A percentile compares a stretch with the other conserved stretches of the same genome.
Conservation (phyloP, 805 yeast species). For the Candida insectorum region DNA sequence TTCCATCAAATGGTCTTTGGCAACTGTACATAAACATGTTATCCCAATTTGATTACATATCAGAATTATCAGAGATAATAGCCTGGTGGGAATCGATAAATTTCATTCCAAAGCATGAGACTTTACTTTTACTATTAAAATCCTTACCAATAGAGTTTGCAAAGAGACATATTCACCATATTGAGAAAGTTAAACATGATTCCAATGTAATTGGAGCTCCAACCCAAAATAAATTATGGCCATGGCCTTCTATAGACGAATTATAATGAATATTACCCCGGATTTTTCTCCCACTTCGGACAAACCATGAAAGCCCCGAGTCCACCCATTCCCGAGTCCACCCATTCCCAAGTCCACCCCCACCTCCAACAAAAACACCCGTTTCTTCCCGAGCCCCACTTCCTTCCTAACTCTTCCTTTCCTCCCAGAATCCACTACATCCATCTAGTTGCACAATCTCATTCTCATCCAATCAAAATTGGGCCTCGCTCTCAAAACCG, state of each 20-base stretch:
- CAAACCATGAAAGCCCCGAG: too few species aligned
- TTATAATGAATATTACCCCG: not conserved
- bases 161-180: conserved; percentile 35
- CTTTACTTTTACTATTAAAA: conserved; percentile 38
- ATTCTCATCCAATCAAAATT: conserved; percentile 7
- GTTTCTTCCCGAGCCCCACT: too few species aligned
- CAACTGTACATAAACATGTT: conserved; percentile 50
- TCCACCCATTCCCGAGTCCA: too few species aligned
- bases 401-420: too few species aligned
- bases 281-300: too few species aligned
- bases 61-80: conserved; percentile 49
- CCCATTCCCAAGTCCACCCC: too few species aligned
- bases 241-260: conserved; percentile 8
- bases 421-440: too few species aligned
- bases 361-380: too few species aligned
- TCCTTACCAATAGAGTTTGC: conserved; percentile 36
- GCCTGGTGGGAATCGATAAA: conserved; percentile 52
- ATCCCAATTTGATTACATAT: conserved; percentile 42
- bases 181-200: conserved; percentile 12
- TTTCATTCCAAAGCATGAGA: conserved; percentile 38
- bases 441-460: too few species aligned
- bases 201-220: not conserved
- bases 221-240: conserved; percentile 2
- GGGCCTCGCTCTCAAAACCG: too few species aligned
- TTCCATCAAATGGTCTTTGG: conserved; percentile 50